These are phyloP conservation scores for Emergomyces pasteurianus DNA, from an alignment of 2,329 filamentous ascomycete species.

Conservation along the genomic window DNA sequence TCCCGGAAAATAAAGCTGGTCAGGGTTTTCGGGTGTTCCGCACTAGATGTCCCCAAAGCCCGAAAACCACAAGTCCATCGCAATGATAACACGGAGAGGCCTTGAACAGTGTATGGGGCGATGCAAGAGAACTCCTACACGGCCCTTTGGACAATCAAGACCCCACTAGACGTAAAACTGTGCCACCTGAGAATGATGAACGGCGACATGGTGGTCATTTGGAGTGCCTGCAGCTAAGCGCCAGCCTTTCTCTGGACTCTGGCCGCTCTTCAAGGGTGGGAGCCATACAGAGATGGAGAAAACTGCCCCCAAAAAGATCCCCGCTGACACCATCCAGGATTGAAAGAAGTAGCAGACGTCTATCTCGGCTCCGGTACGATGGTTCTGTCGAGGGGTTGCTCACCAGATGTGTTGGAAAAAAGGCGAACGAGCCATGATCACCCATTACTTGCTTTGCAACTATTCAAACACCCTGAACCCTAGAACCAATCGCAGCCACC, in stretches of 20 bases:
- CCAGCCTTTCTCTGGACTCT: not conserved
- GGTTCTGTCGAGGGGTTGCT: not conserved
- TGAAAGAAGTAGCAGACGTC: not conserved
- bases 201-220: not conserved
- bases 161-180: not conserved
- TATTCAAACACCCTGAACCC: not conserved
- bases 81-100: not conserved
- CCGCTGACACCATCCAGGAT: not conserved
- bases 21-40: not conserved
- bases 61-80: not conserved
- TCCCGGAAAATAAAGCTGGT: not conserved
- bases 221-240: conserved; percentile 3
- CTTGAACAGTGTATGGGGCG: not conserved
- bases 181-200: conserved; percentile 4
- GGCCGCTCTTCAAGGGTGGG: not conserved
- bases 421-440: not conserved
- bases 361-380: not conserved
- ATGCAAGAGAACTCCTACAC: not conserved
- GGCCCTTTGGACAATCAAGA: conserved; percentile 1
- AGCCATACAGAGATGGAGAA: not conserved
- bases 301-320: conserved; percentile 1
- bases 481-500: not conserved
- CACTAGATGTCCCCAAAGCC: not conserved
- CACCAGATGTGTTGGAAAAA: not conserved
- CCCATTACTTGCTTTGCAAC: not conserved